Base-by-base conservation (phyloP, 164 flowering plant species). In the Magnolia sinica region DNA sequence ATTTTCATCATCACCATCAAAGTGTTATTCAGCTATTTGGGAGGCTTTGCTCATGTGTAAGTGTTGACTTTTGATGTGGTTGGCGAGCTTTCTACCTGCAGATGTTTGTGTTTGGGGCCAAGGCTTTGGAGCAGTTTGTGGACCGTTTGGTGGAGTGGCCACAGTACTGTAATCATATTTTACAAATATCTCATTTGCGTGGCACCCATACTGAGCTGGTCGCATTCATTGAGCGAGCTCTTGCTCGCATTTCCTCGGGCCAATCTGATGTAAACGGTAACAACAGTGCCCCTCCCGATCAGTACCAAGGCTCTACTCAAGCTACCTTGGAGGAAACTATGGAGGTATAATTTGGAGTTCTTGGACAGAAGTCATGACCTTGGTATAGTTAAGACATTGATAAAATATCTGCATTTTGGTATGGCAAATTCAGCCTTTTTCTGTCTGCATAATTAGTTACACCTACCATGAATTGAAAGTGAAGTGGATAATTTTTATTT, bases 61-160 rank as follows among this genome's bases (percentile, higher is more conserved):
- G 61, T 55, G 61, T 68, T 68, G 6, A 58, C 24, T 19, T 23
- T 63, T 81, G 50, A 20, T n/a, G 22, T 64, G 74, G 50, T 9
- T 81, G 64, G 73, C 76, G 27, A 51, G 19, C 19, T 65, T 20
- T 71, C 24, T 80, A 2, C 29, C 3, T 83, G 68, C 86, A 96
- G 99, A 91, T 96, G 91, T 96, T 96, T 84, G 78, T 84, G 18
- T 96, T 96, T 86, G 99, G 99, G 70, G 92, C 88, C 45, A 90
- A 79, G 81, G 99, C 99, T 51, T 80, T 96, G 86, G 98, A 96
- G 83, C 97, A 94, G 85, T 96, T 96, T 85, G 86, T 87, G 75
- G 97, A 91, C 81, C 98, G 99, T 24, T 80, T 96, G 79, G 87
- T 90, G 67, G 99, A 96, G 84, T 94, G 98, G 99, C 98, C 99